phyloP scores from a whole-genome alignment of 1,284 basidiomycete species.

The Fomitopsis palustris region DNA sequence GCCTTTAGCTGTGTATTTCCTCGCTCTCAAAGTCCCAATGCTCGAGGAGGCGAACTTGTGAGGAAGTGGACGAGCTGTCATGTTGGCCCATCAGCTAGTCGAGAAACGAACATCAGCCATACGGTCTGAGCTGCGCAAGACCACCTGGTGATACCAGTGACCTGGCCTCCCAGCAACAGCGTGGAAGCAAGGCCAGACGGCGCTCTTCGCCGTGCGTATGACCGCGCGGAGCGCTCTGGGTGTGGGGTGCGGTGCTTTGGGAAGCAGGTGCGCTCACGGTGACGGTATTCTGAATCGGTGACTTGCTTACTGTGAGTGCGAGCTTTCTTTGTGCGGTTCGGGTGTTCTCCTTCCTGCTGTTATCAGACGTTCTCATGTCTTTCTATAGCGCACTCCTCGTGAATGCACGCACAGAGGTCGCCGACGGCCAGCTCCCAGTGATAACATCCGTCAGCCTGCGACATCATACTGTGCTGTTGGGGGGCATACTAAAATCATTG shows the following conservation, averaged over 20 bases:
- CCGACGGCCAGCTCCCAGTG: too few species aligned
- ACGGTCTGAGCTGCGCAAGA: background rate
- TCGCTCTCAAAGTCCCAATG: too few species aligned
- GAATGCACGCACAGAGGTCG: too few species aligned
- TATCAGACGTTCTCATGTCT: too few species aligned
- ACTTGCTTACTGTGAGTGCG: background rate
- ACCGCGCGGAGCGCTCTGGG: background rate
- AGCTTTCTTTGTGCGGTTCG: background rate
- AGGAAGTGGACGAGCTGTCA: too few species aligned
- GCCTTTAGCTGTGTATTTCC: background rate
- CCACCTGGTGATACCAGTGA: background rate
- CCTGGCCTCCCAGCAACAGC: background rate
- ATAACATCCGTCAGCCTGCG: background rate
- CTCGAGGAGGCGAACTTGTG: too few species aligned
- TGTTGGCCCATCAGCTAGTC: background rate
- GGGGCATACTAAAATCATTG: background rate
- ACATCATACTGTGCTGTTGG: background rate
- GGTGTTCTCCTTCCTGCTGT: background rate
- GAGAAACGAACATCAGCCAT: background rate
- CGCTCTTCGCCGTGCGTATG: background rate
- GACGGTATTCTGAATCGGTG: too few species aligned
- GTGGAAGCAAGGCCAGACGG: background rate
- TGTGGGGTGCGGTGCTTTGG: background rate
- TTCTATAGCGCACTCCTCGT: too few species aligned
- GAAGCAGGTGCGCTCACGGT: background rate